phyloP scores from a whole-genome alignment of 345 rosid genomes.

The Eucalyptus tenuipes region DNA sequence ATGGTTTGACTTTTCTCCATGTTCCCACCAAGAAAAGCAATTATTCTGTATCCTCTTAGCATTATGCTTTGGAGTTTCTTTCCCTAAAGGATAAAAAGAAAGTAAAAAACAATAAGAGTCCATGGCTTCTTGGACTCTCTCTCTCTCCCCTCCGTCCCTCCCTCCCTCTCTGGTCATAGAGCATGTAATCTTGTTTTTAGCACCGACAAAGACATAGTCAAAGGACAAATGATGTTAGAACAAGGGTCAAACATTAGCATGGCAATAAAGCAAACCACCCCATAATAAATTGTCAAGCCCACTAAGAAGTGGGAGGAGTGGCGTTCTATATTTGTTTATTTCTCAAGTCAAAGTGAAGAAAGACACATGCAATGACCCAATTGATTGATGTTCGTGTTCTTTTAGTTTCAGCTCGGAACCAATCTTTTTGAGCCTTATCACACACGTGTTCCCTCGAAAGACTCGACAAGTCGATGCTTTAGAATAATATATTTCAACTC shows the following conservation, averaged over 20 bases:
- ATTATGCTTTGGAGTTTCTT: background rate
- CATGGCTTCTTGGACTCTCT: slow-evolving; percentile 4
- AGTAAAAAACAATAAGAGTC: background rate
- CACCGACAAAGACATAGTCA: slow-evolving; percentile 1
- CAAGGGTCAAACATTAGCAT: slow-evolving; percentile 13
- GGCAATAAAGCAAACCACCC: background rate
- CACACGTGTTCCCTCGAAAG: background rate
- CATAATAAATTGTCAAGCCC: slow-evolving; percentile 5
- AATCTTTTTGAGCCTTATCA: background rate
- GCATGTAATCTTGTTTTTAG: background rate
- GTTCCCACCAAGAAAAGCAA: background rate
- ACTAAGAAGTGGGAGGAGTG: slow-evolving; percentile 1
- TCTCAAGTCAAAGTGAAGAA: slow-evolving; percentile 2
- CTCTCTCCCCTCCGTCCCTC: background rate
- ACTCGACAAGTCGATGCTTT: background rate
- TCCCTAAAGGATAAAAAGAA: background rate
- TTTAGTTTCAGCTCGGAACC: background rate
- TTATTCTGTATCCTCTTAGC: background rate
- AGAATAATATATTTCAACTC: background rate
- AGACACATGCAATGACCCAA: background rate
- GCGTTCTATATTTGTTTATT: slow-evolving; percentile 1
- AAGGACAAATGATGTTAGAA: background rate
- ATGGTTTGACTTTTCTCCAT: background rate
- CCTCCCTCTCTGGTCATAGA: background rate
- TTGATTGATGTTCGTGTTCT: background rate